A percentile compares a stretch with the other conserved stretches of the same genome.
Conservation (phyloP, 768 basidiomycete genomes). For the Leccinum rimulosum region DNA sequence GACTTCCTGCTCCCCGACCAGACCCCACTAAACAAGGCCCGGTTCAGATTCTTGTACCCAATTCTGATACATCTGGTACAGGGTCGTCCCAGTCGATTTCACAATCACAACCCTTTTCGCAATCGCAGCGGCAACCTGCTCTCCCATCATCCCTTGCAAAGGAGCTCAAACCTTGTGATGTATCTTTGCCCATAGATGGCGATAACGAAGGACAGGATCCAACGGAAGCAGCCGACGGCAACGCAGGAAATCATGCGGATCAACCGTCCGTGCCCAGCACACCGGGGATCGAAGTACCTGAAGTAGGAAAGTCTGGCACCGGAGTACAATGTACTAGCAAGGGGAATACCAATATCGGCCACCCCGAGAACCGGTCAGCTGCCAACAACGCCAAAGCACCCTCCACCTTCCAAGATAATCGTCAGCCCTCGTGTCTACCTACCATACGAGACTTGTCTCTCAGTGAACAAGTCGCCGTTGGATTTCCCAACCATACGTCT, state of each 20-base stretch:
- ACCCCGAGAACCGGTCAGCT: slow-evolving; percentile 3
- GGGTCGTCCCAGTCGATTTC: slow-evolving; percentile 34
- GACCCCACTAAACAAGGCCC: slow-evolving; percentile 33
- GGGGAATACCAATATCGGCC: not conserved
- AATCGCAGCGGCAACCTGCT: slow-evolving; percentile 31
- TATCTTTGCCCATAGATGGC: slow-evolving; percentile 10
- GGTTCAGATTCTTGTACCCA: slow-evolving; percentile 49
- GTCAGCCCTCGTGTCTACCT: not conserved
- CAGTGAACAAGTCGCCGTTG: not conserved
- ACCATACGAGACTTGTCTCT: not conserved
- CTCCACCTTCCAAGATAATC: not conserved
- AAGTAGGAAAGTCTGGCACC: slow-evolving; percentile 10
- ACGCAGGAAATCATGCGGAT: not conserved
- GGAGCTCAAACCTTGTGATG: slow-evolving; percentile 19
- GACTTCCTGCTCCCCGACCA: slow-evolving; percentile 31
- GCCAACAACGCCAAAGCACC: slow-evolving; percentile 6
- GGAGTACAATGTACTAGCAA: not conserved
- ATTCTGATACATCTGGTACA: slow-evolving; percentile 50
- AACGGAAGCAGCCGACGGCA: not conserved
- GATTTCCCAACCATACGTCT: not conserved
- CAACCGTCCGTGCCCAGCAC: slow-evolving; percentile 3
- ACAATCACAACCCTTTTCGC: slow-evolving; percentile 25
- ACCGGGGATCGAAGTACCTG: slow-evolving; percentile 8
- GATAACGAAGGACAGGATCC: not conserved
- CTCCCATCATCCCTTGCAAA: slow-evolving; percentile 20